Conservation (phyloP, 345 rosid species). For the Boechera divaricarpa region DNA sequence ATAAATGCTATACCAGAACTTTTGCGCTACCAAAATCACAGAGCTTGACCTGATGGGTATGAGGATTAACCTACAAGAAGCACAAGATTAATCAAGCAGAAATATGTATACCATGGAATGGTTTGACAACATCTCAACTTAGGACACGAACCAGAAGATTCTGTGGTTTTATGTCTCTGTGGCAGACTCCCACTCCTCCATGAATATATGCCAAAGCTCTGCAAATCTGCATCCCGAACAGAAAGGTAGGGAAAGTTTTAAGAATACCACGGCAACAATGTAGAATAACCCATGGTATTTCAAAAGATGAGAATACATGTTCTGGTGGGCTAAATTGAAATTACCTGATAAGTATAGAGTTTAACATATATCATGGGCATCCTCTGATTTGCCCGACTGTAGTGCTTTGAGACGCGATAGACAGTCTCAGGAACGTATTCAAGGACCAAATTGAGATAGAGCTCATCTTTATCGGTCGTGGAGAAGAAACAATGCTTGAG, state of each 20-base stretch:
- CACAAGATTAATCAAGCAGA: constrained; percentile 8
- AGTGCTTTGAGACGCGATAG: constrained; percentile 87
- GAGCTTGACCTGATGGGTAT: constrained; percentile 64
- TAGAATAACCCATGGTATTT: neutral
- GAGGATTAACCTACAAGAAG: constrained; percentile 72
- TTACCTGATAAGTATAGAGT: constrained; percentile 90
- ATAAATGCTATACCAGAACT: constrained; percentile 59
- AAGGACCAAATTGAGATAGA: constrained; percentile 89
- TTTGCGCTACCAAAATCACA: constrained; percentile 80
- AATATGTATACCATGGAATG: neutral
- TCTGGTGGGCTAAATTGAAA: neutral
- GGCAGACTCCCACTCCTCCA: constrained; percentile 85
- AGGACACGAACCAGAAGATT: constrained; percentile 79
- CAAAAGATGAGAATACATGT: neutral
- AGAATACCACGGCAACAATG: neutral
- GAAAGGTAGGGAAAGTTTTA: constrained; percentile 1
- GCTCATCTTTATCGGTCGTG: constrained; percentile 88
- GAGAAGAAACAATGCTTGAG: constrained; percentile 97
- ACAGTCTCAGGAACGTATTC: constrained; percentile 97
- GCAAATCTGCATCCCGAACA: constrained; percentile 64
- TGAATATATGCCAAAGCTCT: constrained; percentile 93
- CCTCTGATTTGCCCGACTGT: constrained; percentile 78
- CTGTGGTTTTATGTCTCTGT: constrained; percentile 98
- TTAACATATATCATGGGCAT: constrained; percentile 92
- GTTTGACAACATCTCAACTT: neutral